These are phyloP conservation scores for Plectosphaerella sp. DNA, from an alignment of 2,329 filamentous ascomycete species.

Conservation along the genomic window DNA sequence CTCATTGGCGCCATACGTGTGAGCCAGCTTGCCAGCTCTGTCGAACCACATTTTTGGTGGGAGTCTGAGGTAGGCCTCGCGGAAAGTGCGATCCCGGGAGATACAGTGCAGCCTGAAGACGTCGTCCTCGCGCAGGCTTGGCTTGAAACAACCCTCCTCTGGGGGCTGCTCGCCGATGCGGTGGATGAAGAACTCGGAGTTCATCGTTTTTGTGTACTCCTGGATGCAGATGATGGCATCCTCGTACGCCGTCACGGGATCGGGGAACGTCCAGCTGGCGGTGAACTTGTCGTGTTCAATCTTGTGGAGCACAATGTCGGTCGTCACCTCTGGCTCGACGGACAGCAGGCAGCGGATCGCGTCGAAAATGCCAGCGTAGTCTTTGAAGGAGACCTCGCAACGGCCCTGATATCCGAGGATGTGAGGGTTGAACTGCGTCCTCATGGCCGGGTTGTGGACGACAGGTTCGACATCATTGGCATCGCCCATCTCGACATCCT, in stretches of 20 bases:
- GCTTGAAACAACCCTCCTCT: too few species aligned
- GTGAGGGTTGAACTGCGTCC: neutral
- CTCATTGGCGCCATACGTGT: conserved; percentile 15
- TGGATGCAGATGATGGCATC: neutral
- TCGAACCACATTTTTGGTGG: neutral
- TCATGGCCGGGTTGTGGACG: neutral
- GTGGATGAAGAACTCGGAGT: conserved; percentile 16
- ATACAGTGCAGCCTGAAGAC: neutral
- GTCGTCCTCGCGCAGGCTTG: too few species aligned
- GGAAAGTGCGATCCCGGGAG: neutral
- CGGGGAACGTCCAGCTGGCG: conserved; percentile 4
- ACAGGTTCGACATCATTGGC: neutral
- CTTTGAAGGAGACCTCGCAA: neutral
- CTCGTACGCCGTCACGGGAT: conserved; percentile 4
- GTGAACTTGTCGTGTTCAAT: neutral
- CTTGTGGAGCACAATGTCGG: neutral
- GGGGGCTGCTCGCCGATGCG: conserved; percentile 3
- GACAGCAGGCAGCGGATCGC: neutral
- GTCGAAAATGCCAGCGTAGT: neutral
- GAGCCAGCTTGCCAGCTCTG: neutral
- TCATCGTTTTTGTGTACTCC: neutral
- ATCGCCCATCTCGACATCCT: neutral
- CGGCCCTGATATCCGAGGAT: neutral
- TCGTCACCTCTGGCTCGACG: neutral
- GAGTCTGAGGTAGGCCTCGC: conserved; percentile 7